Evolutionary conservation across 768 basidiomycete genomes (phyloP), one percentile per base, ranked within the genome.

Genomic region (Termitomyces sp.): DNA sequence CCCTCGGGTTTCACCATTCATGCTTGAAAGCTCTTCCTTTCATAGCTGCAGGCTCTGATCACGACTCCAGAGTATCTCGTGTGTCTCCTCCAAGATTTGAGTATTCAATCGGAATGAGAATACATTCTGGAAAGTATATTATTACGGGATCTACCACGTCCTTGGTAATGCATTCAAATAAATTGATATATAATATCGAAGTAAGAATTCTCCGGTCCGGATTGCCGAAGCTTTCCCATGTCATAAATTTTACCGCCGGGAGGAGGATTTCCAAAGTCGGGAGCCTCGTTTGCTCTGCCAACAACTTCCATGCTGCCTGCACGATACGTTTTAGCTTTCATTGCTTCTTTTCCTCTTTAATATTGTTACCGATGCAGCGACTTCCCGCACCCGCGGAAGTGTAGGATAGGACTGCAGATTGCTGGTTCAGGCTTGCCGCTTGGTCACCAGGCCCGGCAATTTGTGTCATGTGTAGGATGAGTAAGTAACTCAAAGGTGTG

Each of bases 381-480:
- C 53, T 7, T 41, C 47, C n/a, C n/a, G n/a, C 1, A 37, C 58
- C 55, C 26, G 41, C 38, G 15, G 53, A 56, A 2, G 49, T 42
- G 26, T 17, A n/a, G n/a, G 54, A 59, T 48, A 53, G 59, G 45
- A 37, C 43, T 28, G 22, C 17, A 12, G 47, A 55, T 35, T 60
- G 51, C 34, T 41, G 26, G 3, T 60, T 58, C 21, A 45, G 28
- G 22, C 42, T 30, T n/a, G n/a, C n/a, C n/a, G 28, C 28, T 28
- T 28, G 28, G 28, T 28, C 2, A 28, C 7, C 28, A 32, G 30
- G 8, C 30, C 30, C 2, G n/a, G 10, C 30, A 32, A 10, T 32
- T 10, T 32, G 30, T 32, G 9, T 10, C 30, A 32, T 28, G 30
- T 32, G 9, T 9, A 32, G 9, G 9, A 32, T 2, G 10, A 32